Conservation (phyloP, 2,329 filamentous ascomycete genomes). For the Geosmithia morbida region DNA sequence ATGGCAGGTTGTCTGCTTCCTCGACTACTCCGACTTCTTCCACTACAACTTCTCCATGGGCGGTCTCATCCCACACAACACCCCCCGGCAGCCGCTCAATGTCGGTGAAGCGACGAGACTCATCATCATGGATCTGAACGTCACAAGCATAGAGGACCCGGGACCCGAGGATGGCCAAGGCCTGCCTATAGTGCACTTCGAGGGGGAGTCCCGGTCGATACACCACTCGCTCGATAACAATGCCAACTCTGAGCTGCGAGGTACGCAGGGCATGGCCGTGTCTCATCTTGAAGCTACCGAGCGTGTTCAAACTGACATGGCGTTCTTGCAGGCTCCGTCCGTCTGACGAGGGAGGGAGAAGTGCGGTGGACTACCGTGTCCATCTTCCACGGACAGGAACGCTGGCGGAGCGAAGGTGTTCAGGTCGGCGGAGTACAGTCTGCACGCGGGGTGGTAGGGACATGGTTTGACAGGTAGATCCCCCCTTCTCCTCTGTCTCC, state of each 20-base stretch:
- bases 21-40: slow-evolving; percentile 61
- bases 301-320: slow-evolving; percentile 4
- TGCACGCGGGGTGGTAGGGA: slow-evolving; percentile 54
- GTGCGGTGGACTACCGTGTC: slow-evolving; percentile 62
- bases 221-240: slow-evolving; percentile 55
- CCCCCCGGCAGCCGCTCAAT: slow-evolving; percentile 37
- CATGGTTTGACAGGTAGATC: slow-evolving; percentile 60
- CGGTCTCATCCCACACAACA: slow-evolving; percentile 22
- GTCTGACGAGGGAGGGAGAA: slow-evolving; percentile 54
- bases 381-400: slow-evolving; percentile 46
- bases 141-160: slow-evolving; percentile 45
- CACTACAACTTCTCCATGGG: slow-evolving; percentile 51
- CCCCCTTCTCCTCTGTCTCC: no score
- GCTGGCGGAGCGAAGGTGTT: slow-evolving; percentile 65
- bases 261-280: slow-evolving; percentile 23
- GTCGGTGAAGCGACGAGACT: slow-evolving; percentile 55
- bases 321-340: slow-evolving; percentile 36
- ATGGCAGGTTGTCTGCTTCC: slow-evolving; percentile 19
- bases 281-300: slow-evolving; percentile 4
- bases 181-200: slow-evolving; percentile 54
- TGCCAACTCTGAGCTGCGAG: slow-evolving; percentile 50
- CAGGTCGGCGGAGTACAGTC: slow-evolving; percentile 56
- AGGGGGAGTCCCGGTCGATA: slow-evolving; percentile 44
- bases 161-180: slow-evolving; percentile 40
- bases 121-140: slow-evolving; percentile 52